Percentiles rank a stretch among this genome's conserved stretches.
Conservation (phyloP, 202 grass and related monocot genomes). For the Elaeis oleifera region DNA sequence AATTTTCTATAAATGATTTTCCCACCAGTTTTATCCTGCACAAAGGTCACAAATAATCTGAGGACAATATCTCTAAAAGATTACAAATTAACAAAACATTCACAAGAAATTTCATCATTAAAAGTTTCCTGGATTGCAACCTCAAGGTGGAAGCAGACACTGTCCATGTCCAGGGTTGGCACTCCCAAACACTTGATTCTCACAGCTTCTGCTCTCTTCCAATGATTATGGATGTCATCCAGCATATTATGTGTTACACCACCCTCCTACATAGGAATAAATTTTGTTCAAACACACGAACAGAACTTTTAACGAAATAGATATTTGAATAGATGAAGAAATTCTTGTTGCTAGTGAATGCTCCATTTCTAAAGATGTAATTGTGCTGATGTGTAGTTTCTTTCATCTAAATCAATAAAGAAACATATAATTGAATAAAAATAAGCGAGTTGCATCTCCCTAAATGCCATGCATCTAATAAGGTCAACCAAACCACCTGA, state of each 20-base stretch:
- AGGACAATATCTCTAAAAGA: constrained; percentile 1
- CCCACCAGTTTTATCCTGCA: constrained; percentile 72
- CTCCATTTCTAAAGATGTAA: no score
- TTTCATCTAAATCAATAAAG: no score
- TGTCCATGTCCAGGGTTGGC: constrained; percentile 71
- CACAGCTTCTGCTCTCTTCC: constrained; percentile 64
- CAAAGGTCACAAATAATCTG: constrained; percentile 16
- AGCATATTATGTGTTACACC: constrained; percentile 76
- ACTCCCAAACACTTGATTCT: constrained; percentile 76
- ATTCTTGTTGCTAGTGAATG: not conserved
- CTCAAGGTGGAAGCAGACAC: constrained; percentile 72
- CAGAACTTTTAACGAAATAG: not conserved
- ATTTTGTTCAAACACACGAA: not conserved
- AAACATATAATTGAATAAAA: no score
- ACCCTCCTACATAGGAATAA: constrained; percentile 31
- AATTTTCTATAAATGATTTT: constrained; percentile 42
- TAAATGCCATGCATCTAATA: no score
- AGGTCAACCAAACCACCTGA: no score
- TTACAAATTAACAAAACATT: not conserved
- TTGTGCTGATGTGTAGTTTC: no score
- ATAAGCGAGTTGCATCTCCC: no score
- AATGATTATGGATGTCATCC: constrained; percentile 72
- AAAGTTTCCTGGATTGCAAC: constrained; percentile 28
- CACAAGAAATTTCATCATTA: constrained; percentile 6
- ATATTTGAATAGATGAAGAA: not conserved